Evolutionary conservation across 2,329 filamentous ascomycete genomes (phyloP).

Genomic region (Colletotrichum sansevieriae): DNA sequence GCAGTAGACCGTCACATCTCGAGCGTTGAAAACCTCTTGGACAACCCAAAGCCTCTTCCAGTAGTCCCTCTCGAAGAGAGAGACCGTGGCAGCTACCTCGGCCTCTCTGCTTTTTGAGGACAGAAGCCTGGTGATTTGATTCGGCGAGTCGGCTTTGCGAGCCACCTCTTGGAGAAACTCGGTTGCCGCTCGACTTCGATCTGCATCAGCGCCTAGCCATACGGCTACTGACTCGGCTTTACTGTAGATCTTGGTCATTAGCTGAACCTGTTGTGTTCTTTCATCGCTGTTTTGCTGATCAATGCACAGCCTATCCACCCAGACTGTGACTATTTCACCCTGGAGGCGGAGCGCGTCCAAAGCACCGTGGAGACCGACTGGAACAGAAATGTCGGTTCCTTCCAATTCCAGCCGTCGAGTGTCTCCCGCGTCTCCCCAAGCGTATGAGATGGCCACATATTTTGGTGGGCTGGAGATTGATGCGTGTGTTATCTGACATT

Average conservation of each 20-base stretch:
- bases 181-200: constrained; percentile 40
- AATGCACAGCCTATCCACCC: constrained; percentile 48
- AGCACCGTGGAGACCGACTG: constrained; percentile 43
- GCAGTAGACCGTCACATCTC: constrained; percentile 45
- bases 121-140: constrained; percentile 39
- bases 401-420: constrained; percentile 37
- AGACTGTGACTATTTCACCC: constrained; percentile 32
- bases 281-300: constrained; percentile 29
- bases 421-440: constrained; percentile 49
- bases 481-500: constrained; percentile 39
- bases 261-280: constrained; percentile 19
- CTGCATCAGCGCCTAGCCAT: constrained; percentile 43
- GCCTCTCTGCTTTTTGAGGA: constrained; percentile 5
- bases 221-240: constrained; percentile 41
- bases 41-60: constrained; percentile 52
- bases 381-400: constrained; percentile 37
- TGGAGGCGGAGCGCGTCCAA: constrained; percentile 41
- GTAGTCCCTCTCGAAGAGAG: constrained; percentile 52
- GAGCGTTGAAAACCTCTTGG: constrained; percentile 48
- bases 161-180: constrained; percentile 37
- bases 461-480: constrained; percentile 40
- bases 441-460: constrained; percentile 51
- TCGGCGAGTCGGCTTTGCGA: constrained; percentile 1
- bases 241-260: constrained; percentile 43
- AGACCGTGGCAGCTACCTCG: constrained; percentile 45